Percentiles rank a stretch among this genome's conserved stretches.
phyloP scores from a whole-genome alignment of 2,329 filamentous ascomycete genomes.

The Ophiostoma himal-ulmi region DNA sequence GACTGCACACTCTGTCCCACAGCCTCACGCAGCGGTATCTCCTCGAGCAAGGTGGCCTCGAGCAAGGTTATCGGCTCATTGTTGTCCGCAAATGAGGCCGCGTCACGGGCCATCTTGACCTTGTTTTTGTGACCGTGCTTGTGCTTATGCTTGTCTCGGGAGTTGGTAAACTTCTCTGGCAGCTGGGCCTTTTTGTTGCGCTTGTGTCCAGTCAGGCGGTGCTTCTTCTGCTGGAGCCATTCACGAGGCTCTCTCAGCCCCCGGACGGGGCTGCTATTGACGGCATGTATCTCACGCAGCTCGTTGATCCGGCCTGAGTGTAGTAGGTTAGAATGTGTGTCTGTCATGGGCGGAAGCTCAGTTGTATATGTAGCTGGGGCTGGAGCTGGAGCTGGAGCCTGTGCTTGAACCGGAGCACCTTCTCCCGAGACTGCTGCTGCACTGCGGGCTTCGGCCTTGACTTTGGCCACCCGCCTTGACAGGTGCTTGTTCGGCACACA shows the following conservation, averaged over 20 bases:
- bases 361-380: neutral
- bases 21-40: neutral
- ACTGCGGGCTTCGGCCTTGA: constrained; percentile 7
- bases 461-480: constrained; percentile 3
- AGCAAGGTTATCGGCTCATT: constrained; percentile 1
- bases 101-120: neutral
- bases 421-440: neutral
- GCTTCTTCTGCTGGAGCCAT: constrained; percentile 1
- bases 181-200: neutral
- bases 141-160: neutral
- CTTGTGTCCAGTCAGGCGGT: neutral
- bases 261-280: neutral
- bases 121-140: neutral
- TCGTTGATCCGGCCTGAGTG: neutral
- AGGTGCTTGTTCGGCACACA: neutral
- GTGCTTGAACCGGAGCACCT: neutral
- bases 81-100: neutral
- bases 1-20: neutral
- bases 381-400: neutral
- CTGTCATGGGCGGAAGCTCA: neutral
- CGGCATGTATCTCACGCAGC: neutral
- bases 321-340: neutral
- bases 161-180: neutral
- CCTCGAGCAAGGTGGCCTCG: neutral
- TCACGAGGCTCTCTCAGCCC: neutral